Base-by-base conservation (phyloP, 495 filamentous ascomycete genomes). In the Penicillium malachiteum region DNA sequence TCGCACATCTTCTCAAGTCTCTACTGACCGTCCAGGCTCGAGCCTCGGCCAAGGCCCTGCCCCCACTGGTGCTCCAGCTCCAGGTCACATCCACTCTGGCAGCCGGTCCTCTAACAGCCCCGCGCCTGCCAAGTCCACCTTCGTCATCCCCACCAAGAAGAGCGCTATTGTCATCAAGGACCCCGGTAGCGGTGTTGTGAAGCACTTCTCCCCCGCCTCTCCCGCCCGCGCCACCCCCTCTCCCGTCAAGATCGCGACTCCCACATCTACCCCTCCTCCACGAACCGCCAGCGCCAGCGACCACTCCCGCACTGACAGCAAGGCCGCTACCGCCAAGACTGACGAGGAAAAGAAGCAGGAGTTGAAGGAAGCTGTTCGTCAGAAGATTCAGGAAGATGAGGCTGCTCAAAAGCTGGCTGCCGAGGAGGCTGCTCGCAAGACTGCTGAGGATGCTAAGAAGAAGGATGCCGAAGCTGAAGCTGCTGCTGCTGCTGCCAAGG, bases 1-100 rank as follows among this genome's bases (percentile, higher is more conserved):
- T 7, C 87, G 92, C 62, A 88, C 84, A 46, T 83, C 89, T 3
- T 96, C 92, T 7, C 88, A 94, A 66, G 75, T 92, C 37, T 92
- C 87, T 18, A 78, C 78, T 53, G 87, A 94, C 59, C 84, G 91
- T 50, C 91, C 92, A 9, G 77, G 81, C 13, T 93, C 92, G 18
- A 92, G 89, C 71, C 81, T 92, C 44, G 83, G 87, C 38, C 89
- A 89, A 60, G 79, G 79, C 16, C 82, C 77, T 60, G 85, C 78
- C 34, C 82, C 76, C 41, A 78, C 71, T 42, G 76, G 81, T 35
- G 79, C 87, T 16, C 78, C 87, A 13, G 80, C 81, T 41, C 66
- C 84, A 34, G 79, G 73, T 32, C 84, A 87, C 38, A 79, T 84
- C 37, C 78, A 85, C 37, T 81, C 78, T 44, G 84, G 81, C 47